Base-by-base conservation (phyloP, 345 rosid species). In the Litchi chinensis region DNA sequence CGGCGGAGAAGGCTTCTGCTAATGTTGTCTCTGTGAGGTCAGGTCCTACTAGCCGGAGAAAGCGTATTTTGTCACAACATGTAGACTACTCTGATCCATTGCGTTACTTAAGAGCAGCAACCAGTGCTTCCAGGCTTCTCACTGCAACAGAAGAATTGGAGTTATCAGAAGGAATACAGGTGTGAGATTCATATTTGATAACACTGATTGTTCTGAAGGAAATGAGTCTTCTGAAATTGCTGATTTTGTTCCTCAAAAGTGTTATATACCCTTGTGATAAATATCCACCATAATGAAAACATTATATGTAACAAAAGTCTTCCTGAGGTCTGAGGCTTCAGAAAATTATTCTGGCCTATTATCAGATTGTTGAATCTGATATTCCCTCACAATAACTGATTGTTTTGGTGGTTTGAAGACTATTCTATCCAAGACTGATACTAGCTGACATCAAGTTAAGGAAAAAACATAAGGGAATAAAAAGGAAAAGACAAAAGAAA, bases 131-230 rank as follows among this genome's bases (percentile, higher is more conserved):
- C 72, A 92, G 76, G 90, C 97, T 93, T 84, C 99, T 95, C 67
- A 89, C 95, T 76, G 88, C 89, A 79, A 82, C 83, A n/a, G 99
- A 95, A 89, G 99, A 95, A 83, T 57, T 79, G 26, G 84, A 88
- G 71, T 85, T 92, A 73, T 96, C 98, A 57, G 92, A 77, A 79
- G 98, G 97, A 85, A 92, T 96, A 91, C 99, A 96, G 97, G 99
- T 96, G 63, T 62, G 83, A 40, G 9, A 69, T 63, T 28, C 75
- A 71, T 59, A 65, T 50, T 5, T 41, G 43, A 39, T 46, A 32
- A 39, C 37, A 24, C 57, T 46, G 64, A 65, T 69, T 40, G 65
- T 74, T 52, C 65, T n/a, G 44, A 68, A 21, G n/a, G 50, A 74
- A 76, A 48, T 48, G 21, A 24, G 5, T 21, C 63, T 5, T 77